These are phyloP conservation scores for Ilyonectria robusta DNA, from an alignment of 2,329 filamentous ascomycete genomes.

Conservation along the genomic window DNA sequence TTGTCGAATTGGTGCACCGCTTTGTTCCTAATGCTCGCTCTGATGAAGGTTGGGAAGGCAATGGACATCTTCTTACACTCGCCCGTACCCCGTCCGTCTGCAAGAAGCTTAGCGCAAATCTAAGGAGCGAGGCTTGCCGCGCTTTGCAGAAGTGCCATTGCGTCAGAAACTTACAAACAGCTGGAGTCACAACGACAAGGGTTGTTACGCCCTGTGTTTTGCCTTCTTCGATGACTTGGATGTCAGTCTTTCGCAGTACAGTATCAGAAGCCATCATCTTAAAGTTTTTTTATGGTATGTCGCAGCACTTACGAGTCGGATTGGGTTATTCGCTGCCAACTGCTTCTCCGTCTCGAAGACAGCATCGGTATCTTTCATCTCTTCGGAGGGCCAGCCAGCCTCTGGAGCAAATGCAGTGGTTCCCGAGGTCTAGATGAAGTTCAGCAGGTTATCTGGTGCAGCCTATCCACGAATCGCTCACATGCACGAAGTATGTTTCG, in stretches of 20 bases:
- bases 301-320: constrained; percentile 44
- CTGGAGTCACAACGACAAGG: constrained; percentile 48
- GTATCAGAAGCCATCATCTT: background rate
- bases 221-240: constrained; percentile 47
- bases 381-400: constrained; percentile 50
- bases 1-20: constrained; percentile 52
- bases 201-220: constrained; percentile 48
- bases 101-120: constrained; percentile 4
- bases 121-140: background rate
- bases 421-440: constrained; percentile 44
- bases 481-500: constrained; percentile 53
- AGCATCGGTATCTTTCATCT: constrained; percentile 50
- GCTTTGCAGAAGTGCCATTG: too few relatives aligned
- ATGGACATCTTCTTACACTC: constrained; percentile 53
- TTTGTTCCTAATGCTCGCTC: constrained; percentile 48
- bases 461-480: constrained; percentile 25
- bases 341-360: constrained; percentile 50
- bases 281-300: rapidly evolving
- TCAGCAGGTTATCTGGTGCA: background rate
- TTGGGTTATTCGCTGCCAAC: constrained; percentile 43
- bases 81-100: constrained; percentile 54
- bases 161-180: constrained; percentile 45
- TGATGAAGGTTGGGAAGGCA: constrained; percentile 49
- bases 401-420: constrained; percentile 45
- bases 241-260: constrained; percentile 43